These are phyloP conservation scores for Podospora pseudopauciseta DNA, from an alignment of 495 filamentous ascomycete species.

Conservation along the genomic window DNA sequence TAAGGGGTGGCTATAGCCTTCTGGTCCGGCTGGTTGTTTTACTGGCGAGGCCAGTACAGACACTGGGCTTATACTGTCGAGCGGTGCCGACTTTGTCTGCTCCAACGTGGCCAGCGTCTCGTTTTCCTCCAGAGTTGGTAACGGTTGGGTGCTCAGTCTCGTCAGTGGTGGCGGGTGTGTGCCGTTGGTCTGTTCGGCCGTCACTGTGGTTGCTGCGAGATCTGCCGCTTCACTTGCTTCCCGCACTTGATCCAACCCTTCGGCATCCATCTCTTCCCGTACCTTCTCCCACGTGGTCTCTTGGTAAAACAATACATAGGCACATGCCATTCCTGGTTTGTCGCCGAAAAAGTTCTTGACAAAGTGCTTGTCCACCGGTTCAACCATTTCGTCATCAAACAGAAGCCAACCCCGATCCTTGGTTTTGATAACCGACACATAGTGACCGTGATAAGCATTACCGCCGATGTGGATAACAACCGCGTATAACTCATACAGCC, in stretches of 20 bases:
- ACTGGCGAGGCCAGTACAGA: constrained; percentile 4
- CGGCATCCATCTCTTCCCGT: constrained; percentile 73
- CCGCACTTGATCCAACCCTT: constrained; percentile 64
- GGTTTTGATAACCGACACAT: constrained; percentile 96
- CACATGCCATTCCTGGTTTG: constrained; percentile 83
- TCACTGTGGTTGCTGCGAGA: constrained; percentile 36
- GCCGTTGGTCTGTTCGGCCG: constrained; percentile 40
- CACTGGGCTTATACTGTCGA: constrained; percentile 22
- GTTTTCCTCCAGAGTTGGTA: constrained; percentile 44
- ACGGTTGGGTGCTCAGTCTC: constrained; percentile 41
- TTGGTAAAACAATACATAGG: constrained; percentile 97
- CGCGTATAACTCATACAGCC: constrained; percentile 93
- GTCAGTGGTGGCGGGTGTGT: constrained; percentile 28
- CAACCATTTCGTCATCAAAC: constrained; percentile 97
- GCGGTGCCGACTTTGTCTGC: constrained; percentile 60
- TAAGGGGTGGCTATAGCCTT: constrained; percentile 24
- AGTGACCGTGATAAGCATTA: constrained; percentile 97
- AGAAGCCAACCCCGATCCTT: constrained; percentile 92
- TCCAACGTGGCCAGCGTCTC: constrained; percentile 53
- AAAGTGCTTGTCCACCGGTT: constrained; percentile 93
- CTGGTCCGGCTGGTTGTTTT: constrained; percentile 31
- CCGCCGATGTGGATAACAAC: constrained; percentile 98
- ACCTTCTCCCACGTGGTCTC: constrained; percentile 92
- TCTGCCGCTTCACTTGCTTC: constrained; percentile 54
- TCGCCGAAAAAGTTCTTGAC: constrained; percentile 98